Conservation (phyloP, 768 basidiomycete genomes). For the Pleurotus eryngii region DNA sequence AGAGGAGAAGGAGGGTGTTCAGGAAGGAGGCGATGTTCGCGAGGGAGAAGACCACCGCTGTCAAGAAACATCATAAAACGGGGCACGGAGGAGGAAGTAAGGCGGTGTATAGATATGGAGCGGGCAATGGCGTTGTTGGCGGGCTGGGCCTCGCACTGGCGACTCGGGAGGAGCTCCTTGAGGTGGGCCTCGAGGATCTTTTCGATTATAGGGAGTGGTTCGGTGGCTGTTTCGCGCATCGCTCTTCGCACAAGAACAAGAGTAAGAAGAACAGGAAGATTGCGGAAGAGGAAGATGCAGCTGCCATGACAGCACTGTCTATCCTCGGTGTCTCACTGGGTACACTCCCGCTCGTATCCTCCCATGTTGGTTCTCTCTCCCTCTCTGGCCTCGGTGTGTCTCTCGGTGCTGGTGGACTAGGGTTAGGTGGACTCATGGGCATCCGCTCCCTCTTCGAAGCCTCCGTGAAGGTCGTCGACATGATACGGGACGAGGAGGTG, state of each 20-base stretch:
- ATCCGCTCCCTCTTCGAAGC: constrained; percentile 76
- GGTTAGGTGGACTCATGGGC: constrained; percentile 40
- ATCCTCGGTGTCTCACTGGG: constrained; percentile 77
- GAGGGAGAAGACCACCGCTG: constrained; percentile 33
- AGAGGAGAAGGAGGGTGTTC: constrained; percentile 75
- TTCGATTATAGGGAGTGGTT: constrained; percentile 85
- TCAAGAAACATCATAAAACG: constrained; percentile 22
- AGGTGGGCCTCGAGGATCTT: constrained; percentile 79
- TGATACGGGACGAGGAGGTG: constrained; percentile 75
- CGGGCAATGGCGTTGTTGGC: constrained; percentile 61
- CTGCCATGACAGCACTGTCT: constrained; percentile 51
- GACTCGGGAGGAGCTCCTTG: constrained; percentile 70
- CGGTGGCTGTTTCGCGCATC: constrained; percentile 57
- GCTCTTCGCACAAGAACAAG: background rate
- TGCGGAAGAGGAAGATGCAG: constrained; percentile 7
- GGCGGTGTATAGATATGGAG: constrained; percentile 22
- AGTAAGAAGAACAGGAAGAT: background rate
- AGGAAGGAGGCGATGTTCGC: constrained; percentile 98
- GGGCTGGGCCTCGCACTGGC: constrained; percentile 84
- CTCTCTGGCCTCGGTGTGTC: background rate
- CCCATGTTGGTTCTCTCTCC: background rate
- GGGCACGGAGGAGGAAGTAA: constrained; percentile 30
- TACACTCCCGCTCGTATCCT: constrained; percentile 53
- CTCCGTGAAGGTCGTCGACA: constrained; percentile 67
- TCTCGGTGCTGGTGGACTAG: background rate